Percentiles rank a stretch among this genome's conserved stretches.
Evolutionary conservation across 2,329 filamentous ascomycete genomes (phyloP).

Genomic region (Beauveria sp.): DNA sequence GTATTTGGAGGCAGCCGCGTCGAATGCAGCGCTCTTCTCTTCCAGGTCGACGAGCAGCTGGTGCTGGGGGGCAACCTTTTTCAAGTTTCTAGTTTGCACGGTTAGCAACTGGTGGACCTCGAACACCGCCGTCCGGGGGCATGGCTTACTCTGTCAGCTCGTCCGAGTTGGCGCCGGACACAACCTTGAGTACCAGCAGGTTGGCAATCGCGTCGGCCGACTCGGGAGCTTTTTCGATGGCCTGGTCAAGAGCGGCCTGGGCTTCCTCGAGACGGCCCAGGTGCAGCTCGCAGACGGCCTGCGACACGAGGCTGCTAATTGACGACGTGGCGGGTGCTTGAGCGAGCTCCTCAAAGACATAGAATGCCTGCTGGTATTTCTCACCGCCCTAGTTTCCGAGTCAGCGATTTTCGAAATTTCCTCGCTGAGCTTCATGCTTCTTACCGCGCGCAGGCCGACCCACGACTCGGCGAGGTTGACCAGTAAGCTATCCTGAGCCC

Average conservation of each 20-base stretch:
- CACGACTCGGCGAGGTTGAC: slow-evolving; percentile 94
- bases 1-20: slow-evolving; percentile 80
- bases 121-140: not conserved
- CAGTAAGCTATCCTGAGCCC: slow-evolving; percentile 89
- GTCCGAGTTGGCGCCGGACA: slow-evolving; percentile 63
- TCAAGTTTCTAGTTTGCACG: slow-evolving; percentile 38
- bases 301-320: slow-evolving; percentile 68
- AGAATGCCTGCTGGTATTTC: slow-evolving; percentile 93
- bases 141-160: slow-evolving; percentile 54
- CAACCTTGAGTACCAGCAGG: slow-evolving; percentile 66
- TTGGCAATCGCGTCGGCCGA: slow-evolving; percentile 76
- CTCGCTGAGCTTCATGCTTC: not conserved
- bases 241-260: slow-evolving; percentile 76
- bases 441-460: slow-evolving; percentile 81
- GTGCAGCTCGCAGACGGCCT: slow-evolving; percentile 87
- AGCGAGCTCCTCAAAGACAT: slow-evolving; percentile 94
- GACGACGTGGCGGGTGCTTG: slow-evolving; percentile 77
- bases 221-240: slow-evolving; percentile 63
- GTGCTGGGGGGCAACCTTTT: slow-evolving; percentile 58
- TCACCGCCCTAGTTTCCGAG: slow-evolving; percentile 63
- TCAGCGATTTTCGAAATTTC: slow-evolving; percentile 18
- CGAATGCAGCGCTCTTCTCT: slow-evolving; percentile 79
- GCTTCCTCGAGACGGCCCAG: slow-evolving; percentile 84
- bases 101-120: slow-evolving; percentile 17
- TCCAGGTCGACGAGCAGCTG: slow-evolving; percentile 64